Percentiles rank a stretch among this genome's conserved stretches.
These are phyloP conservation scores for Suillus spraguei DNA, from an alignment of 768 basidiomycete genomes.

Conservation along the genomic window DNA sequence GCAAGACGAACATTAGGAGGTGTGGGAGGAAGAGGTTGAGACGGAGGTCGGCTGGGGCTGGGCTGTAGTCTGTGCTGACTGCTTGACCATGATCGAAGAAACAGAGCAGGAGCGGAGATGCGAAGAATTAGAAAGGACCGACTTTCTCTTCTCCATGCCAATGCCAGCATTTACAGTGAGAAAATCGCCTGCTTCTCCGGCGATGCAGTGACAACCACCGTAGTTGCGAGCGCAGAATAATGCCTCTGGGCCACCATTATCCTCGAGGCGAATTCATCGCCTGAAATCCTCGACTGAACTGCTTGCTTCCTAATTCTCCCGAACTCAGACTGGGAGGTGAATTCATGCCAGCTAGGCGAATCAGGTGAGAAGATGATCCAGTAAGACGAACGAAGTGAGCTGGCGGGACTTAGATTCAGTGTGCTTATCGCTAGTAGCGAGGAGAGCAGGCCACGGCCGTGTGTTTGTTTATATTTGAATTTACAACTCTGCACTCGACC, in stretches of 20 bases:
- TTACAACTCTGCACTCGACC: too few relatives aligned
- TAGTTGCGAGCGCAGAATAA: conserved; percentile 71
- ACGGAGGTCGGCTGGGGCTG: conserved; percentile 58
- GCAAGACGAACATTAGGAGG: conserved; percentile 65
- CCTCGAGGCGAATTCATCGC: conserved; percentile 47
- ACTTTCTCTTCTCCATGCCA: conserved; percentile 30
- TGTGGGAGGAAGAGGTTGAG: conserved; percentile 74
- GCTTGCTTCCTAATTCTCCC: conserved; percentile 55
- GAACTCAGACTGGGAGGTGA: conserved; percentile 61
- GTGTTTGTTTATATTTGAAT: too few relatives aligned
- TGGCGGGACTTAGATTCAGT: too few relatives aligned
- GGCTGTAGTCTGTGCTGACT: conserved; percentile 43
- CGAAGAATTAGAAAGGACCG: conserved; percentile 25
- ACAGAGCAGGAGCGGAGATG: conserved; percentile 68
- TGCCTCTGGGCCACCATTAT: conserved; percentile 78
- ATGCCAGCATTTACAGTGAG: conserved; percentile 38
- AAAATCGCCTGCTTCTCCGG: conserved; percentile 36
- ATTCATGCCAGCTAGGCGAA: too few relatives aligned
- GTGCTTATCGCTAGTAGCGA: too few relatives aligned
- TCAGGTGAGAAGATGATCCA: too few relatives aligned
- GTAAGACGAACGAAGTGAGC: too few relatives aligned
- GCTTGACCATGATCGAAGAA: conserved; percentile 49
- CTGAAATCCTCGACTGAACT: conserved; percentile 55
- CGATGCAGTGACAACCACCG: conserved; percentile 55
- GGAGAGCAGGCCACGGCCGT: too few relatives aligned